phyloP scores from a whole-genome alignment of 1,284 basidiomycete genomes.

The Irpex lacteus region DNA sequence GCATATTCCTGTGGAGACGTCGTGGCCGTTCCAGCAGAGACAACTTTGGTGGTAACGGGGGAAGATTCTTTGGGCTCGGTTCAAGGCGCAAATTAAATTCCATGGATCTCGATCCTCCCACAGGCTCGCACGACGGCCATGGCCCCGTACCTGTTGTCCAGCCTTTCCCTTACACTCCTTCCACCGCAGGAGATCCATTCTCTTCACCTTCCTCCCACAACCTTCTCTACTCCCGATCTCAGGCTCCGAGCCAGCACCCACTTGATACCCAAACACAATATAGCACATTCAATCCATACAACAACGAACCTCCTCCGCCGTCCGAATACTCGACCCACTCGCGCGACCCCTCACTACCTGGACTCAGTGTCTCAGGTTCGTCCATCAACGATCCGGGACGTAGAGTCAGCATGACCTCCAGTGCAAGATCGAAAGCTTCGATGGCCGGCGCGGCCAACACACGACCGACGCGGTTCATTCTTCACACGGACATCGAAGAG shows the following conservation, averaged over 20 bases:
- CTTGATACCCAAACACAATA: slow-evolving; percentile 7
- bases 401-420: slow-evolving; percentile 27
- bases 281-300: slow-evolving; percentile 6
- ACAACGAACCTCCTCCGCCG: slow-evolving; percentile 1
- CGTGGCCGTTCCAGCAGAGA: slow-evolving; percentile 11
- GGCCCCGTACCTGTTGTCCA: slow-evolving; percentile 8
- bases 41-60: background rate
- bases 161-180: slow-evolving; percentile 14
- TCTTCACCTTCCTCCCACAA: background rate
- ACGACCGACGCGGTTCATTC: slow-evolving; percentile 50
- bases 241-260: background rate
- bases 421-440: slow-evolving; percentile 47
- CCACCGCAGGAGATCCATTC: background rate
- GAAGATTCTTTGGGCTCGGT: background rate
- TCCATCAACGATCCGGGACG: background rate
- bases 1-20: slow-evolving; percentile 23
- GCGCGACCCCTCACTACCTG: slow-evolving; percentile 5
- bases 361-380: background rate
- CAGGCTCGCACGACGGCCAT: slow-evolving; percentile 10
- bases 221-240: slow-evolving; percentile 2
- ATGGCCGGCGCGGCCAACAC: slow-evolving; percentile 43
- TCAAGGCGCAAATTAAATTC: slow-evolving; percentile 9
- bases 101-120: slow-evolving; percentile 16
- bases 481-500: slow-evolving; percentile 69
- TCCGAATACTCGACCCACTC: slow-evolving; percentile 8